These are phyloP conservation scores for Alternaria longipes DNA, from an alignment of 2,329 filamentous ascomycete genomes.

Conservation along the genomic window DNA sequence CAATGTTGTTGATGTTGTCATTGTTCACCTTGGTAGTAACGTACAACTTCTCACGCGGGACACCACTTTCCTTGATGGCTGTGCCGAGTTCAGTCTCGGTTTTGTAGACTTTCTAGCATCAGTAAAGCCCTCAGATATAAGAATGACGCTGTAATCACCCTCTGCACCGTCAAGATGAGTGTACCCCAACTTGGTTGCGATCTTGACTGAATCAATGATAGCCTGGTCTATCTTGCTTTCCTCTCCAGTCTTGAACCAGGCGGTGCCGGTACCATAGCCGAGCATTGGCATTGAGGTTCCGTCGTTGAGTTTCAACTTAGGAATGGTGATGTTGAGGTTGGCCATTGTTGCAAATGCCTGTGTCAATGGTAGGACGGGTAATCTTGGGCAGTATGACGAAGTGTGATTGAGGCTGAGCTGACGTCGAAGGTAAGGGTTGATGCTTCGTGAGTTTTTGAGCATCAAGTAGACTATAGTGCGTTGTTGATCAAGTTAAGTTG, in stretches of 20 bases:
- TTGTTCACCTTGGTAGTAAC: conserved; percentile 66
- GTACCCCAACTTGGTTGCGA: conserved; percentile 74
- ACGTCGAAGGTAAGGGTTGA: background rate
- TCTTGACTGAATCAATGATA: conserved; percentile 65
- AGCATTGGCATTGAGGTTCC: conserved; percentile 77
- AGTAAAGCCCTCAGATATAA: background rate
- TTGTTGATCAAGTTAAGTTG: background rate
- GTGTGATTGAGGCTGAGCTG: background rate
- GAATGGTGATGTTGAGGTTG: conserved; percentile 60
- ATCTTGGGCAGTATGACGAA: background rate
- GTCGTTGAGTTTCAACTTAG: conserved; percentile 75
- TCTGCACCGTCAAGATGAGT: conserved; percentile 79
- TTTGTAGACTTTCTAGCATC: conserved; percentile 55
- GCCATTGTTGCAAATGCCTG: conserved; percentile 45
- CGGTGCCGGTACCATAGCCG: conserved; percentile 77
- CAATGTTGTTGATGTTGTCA: conserved; percentile 63
- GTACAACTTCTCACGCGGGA: conserved; percentile 58
- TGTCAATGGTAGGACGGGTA: background rate
- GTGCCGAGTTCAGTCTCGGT: conserved; percentile 61
- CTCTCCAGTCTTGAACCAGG: conserved; percentile 65
- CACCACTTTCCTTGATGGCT: conserved; percentile 57
- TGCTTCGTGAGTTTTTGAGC: background rate
- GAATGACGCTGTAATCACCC: conserved; percentile 52
- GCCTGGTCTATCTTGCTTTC: conserved; percentile 65
- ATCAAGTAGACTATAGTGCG: background rate